Percentiles rank a stretch among this genome's conserved stretches.
Conservation (phyloP, 352 stramenopile species). For the Blastocystis sp. region DNA sequence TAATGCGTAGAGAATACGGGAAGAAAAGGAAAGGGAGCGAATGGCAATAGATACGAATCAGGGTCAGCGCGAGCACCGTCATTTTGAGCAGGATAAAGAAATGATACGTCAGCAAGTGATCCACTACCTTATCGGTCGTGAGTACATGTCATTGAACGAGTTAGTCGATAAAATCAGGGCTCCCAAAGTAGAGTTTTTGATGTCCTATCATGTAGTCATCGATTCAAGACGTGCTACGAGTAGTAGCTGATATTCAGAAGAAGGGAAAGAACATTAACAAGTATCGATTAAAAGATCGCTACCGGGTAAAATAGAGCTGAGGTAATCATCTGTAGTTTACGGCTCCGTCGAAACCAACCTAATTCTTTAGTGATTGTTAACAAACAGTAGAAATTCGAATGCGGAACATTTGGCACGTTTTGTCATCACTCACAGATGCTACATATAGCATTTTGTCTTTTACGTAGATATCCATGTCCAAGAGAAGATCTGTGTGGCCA, state of each 20-base stretch:
- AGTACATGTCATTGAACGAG: background rate
- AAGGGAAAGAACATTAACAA: background rate
- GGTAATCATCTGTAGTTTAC: background rate
- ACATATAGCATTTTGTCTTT: constrained; percentile 45
- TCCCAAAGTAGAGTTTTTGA: background rate
- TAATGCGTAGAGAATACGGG: background rate
- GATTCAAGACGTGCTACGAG: background rate
- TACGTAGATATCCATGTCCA: constrained; percentile 48
- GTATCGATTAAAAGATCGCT: background rate
- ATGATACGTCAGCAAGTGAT: background rate
- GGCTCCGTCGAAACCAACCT: background rate
- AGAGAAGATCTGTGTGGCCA: constrained; percentile 30
- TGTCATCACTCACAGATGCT: constrained; percentile 40
- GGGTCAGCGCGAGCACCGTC: background rate
- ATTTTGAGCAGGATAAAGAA: background rate
- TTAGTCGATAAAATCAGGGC: background rate
- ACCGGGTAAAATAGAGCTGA: background rate
- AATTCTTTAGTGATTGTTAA: background rate
- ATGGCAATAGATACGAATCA: background rate
- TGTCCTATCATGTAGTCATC: background rate
- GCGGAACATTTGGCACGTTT: constrained; percentile 35
- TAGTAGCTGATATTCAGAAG: background rate
- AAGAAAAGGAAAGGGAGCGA: background rate
- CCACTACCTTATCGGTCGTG: background rate
- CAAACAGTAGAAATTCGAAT: background rate